A percentile compares a stretch with the other conserved stretches of the same genome.
Evolutionary conservation across 352 stramenopile genomes (phyloP).

Genomic region (Phytophthora nicotianae): DNA sequence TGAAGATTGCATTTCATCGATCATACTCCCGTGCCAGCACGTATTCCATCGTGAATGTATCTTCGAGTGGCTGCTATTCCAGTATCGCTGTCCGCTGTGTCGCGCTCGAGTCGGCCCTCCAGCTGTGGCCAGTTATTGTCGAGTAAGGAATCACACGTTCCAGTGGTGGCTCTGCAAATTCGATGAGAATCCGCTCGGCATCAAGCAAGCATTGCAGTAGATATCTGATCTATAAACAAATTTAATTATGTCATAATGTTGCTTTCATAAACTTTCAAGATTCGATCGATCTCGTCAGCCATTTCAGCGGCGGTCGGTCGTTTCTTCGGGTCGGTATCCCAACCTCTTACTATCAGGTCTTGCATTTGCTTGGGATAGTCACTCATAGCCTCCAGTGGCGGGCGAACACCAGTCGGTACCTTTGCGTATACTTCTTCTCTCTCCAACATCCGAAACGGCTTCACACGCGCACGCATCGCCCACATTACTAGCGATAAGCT

Average conservation of each 20-base stretch:
- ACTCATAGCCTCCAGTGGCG: conserved; percentile 50
- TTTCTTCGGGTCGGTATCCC: conserved; percentile 52
- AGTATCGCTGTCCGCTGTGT: conserved; percentile 70
- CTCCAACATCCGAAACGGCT: conserved; percentile 49
- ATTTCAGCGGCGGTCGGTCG: conserved; percentile 59
- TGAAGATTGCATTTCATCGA: conserved; percentile 8
- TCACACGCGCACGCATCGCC: conserved; percentile 53
- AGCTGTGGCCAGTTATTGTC: conserved; percentile 32
- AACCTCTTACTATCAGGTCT: conserved; percentile 60
- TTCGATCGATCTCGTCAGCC: conserved; percentile 53
- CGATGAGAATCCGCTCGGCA: conserved; percentile 14
- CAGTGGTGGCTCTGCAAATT: conserved; percentile 31
- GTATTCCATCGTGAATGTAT: conserved; percentile 74
- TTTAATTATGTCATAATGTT: background rate
- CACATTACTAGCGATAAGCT: conserved; percentile 75
- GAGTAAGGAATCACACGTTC: conserved; percentile 19
- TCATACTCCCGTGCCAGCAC: conserved; percentile 64
- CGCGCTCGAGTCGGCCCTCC: conserved; percentile 48
- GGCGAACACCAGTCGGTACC: conserved; percentile 53
- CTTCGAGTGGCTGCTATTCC: conserved; percentile 74
- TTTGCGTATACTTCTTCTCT: conserved; percentile 61
- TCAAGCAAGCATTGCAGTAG: background rate
- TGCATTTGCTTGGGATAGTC: conserved; percentile 73
- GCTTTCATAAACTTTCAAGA: conserved; percentile 44
- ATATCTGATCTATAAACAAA: conserved; percentile 19